Evolutionary conservation across 2,329 filamentous ascomycete genomes (phyloP), one percentile per base, ranked within the genome.

Genomic region (Monilinia fructicola): DNA sequence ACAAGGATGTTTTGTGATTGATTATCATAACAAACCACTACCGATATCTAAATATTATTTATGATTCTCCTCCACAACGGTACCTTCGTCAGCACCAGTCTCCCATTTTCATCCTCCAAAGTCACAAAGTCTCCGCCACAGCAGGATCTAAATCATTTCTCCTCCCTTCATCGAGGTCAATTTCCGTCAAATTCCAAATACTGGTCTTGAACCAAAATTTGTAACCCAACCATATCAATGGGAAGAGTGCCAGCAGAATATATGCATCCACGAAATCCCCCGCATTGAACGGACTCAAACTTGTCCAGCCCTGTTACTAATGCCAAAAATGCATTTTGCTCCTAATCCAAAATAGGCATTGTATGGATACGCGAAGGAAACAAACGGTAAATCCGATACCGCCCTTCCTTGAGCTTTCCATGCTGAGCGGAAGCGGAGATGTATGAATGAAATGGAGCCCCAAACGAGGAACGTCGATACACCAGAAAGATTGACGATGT

Each of bases 391-490:
- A 59, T 84, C 82, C 21, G 80, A 78, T 31, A 82, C 75, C 40
- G 76, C 78, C 66, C 87, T 81, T 1, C 86, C 86, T 74, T 90
- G 87, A 0, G 76, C 78, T 12, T 76, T 73, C 87, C 87, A 89
- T 0, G 87, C 89, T 12, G 81, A 76, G 44, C 89, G 87, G 76
- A 92, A 91, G 31, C 88, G 87, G 68, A 92, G 87, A 73, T 92
- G 89, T 4, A 86, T 90, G 72, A 90, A 84, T 35, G 83, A 87
- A 72, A 92, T 92, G 48, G 83, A 83, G 2, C 81, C 89, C 89
- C 89, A 92, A 53, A 90, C 89, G 2, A 91, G 75, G 73, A 91
- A 91, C 0, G 88, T 90, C 48, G 87, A 87, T 2, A 91, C 87
- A 4, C 89, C 89, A 7, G 83, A 86, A 0, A 91, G 79, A 72